phyloP scores from a whole-genome alignment of 495 filamentous ascomycete genomes.

The Chlorociboria aeruginascens region DNA sequence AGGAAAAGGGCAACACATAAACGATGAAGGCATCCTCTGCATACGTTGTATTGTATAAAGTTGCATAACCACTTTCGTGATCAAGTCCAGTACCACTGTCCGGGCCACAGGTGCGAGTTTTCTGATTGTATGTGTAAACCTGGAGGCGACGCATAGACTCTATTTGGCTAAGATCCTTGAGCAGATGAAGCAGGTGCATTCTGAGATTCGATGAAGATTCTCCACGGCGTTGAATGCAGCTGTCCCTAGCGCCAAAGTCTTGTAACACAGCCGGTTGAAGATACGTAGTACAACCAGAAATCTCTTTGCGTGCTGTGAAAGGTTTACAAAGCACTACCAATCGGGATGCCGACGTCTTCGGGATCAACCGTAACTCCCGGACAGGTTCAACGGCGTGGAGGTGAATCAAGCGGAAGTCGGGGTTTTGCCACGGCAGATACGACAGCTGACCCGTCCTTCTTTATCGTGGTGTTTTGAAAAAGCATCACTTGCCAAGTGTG shows the following conservation, averaged over 20 bases:
- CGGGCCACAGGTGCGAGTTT: neutral
- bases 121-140: neutral
- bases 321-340: neutral
- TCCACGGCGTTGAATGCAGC: neutral
- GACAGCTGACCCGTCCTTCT: too few species aligned
- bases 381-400: too few species aligned
- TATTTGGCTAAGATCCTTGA: neutral
- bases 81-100: constrained; percentile 2
- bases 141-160: neutral
- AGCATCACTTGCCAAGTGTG: too few species aligned
- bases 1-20: neutral
- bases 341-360: too few species aligned
- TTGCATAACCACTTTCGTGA: neutral
- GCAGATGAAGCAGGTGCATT: neutral
- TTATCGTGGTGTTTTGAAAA: too few species aligned
- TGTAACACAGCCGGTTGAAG: neutral
- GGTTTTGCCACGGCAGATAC: too few species aligned
- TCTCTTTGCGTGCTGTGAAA: neutral
- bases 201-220: neutral
- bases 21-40: neutral
- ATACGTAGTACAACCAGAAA: neutral
- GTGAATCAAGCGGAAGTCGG: too few species aligned
- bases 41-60: constrained; percentile 3
- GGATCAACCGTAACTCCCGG: too few species aligned
- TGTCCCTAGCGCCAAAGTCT: neutral